Conservation (phyloP, 768 basidiomycete species). For the Gelatoporia subvermispora region DNA sequence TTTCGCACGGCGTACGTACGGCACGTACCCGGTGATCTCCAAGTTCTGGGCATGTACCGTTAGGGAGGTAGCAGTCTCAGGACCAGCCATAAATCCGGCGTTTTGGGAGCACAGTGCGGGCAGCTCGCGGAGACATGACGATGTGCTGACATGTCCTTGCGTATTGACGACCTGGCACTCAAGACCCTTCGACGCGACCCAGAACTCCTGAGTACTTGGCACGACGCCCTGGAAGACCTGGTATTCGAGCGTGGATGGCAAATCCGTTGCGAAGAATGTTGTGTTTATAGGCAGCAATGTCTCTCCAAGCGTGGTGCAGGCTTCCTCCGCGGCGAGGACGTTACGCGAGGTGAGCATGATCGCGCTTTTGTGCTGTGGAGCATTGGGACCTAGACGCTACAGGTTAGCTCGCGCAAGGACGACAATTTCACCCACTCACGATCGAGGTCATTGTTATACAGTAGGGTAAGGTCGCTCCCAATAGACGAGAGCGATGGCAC, state of each 20-base stretch:
- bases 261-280: conserved; percentile 15
- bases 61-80: conserved; percentile 10
- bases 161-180: conserved; percentile 18
- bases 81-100: conserved; percentile 8
- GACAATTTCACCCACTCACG: conserved; percentile 7
- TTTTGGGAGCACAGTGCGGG: conserved; percentile 23
- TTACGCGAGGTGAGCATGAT: conserved; percentile 12
- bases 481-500: conserved; percentile 9
- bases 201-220: conserved; percentile 13
- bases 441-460: conserved; percentile 22
- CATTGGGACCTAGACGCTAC: conserved; percentile 10
- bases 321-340: conserved; percentile 8
- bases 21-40: conserved; percentile 19
- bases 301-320: conserved; percentile 19
- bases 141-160: conserved; percentile 14
- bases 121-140: conserved; percentile 12
- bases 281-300: conserved; percentile 17
- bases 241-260: conserved; percentile 17
- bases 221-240: conserved; percentile 17
- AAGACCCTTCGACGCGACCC: conserved; percentile 12
- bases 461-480: conserved; percentile 15
- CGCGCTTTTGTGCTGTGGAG: conserved; percentile 14
- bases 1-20: neutral
- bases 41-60: conserved; percentile 17
- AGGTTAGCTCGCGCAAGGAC: neutral